phyloP scores from a whole-genome alignment of 306 rosid genomes.

The Canavalia ensiformis region DNA sequence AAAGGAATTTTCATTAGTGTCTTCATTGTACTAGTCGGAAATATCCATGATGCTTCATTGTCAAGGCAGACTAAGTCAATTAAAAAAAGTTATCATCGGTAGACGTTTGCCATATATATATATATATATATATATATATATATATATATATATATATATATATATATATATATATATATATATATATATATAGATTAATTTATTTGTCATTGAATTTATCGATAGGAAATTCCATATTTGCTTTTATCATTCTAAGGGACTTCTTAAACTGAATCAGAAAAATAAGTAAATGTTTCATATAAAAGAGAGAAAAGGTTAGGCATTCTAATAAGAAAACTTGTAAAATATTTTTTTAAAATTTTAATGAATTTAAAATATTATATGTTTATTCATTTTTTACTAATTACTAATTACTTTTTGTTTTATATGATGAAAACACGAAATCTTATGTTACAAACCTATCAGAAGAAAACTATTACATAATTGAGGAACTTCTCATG shows the following conservation, averaged over 20 bases:
- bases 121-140: neutral
- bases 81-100: neutral
- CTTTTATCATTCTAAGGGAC: neutral
- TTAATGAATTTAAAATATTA: too few species aligned
- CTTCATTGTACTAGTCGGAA: neutral
- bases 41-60: constrained; percentile 17
- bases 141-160: neutral
- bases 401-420: too few species aligned
- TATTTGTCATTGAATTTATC: constrained; percentile 5
- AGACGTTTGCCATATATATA: neutral
- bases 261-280: neutral
- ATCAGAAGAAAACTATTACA: too few species aligned
- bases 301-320: neutral
- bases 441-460: too few species aligned
- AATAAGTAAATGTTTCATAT: constrained; percentile 1
- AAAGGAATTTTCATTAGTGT: constrained; percentile 19
- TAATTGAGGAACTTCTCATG: too few species aligned
- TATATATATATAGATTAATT: neutral
- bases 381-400: too few species aligned
- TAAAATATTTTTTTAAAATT: too few species aligned
- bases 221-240: neutral
- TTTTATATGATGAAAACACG: too few species aligned
- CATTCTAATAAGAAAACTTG: neutral
- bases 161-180: neutral
- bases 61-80: constrained; percentile 40